phyloP scores from a whole-genome alignment of 148 eudicot species.

The Chenopodium formosanum region DNA sequence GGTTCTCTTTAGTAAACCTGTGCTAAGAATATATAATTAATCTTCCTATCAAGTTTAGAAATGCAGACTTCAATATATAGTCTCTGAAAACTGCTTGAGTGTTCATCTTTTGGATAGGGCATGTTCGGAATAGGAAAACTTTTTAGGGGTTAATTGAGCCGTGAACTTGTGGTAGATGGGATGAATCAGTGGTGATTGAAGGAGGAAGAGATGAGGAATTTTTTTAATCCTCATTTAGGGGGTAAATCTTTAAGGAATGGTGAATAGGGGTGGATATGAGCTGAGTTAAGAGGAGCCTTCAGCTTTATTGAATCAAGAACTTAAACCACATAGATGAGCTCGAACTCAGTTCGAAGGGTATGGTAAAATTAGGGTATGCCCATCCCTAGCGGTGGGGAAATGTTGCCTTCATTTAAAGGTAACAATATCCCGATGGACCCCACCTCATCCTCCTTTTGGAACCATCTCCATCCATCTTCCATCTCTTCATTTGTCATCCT shows the following conservation, averaged over 20 bases:
- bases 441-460: too few relatives aligned
- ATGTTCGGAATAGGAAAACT: background rate
- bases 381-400: too few relatives aligned
- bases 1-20: background rate
- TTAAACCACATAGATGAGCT: background rate
- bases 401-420: too few relatives aligned
- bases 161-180: background rate
- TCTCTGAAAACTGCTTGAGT: background rate
- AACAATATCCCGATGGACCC: too few relatives aligned
- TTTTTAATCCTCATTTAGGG: background rate
- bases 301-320: background rate
- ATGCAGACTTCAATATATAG: background rate
- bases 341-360: too few relatives aligned
- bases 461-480: too few relatives aligned
- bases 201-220: background rate
- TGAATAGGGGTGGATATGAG: background rate
- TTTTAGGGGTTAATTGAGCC: background rate
- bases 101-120: background rate
- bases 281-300: background rate
- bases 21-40: background rate
- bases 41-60: background rate
- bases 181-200: background rate
- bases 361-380: too few relatives aligned
- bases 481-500: too few relatives aligned
- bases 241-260: background rate